phyloP scores from a whole-genome alignment of 2,329 filamentous ascomycete genomes.

The Botrytis cinerea region DNA sequence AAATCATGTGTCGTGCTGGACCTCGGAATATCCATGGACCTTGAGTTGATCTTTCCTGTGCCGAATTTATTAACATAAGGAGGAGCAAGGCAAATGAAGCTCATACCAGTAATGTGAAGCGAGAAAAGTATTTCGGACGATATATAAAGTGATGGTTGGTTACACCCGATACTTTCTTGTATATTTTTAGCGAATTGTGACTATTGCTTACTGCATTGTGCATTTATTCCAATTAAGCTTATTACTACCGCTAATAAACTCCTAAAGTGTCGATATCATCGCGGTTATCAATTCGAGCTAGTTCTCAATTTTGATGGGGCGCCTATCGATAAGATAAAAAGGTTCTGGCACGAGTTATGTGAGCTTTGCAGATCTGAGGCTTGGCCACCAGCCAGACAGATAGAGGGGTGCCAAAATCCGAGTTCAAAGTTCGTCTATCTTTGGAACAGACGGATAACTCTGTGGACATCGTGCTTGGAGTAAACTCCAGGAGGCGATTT shows the following conservation, averaged over 20 bases:
- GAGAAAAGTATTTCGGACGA: neutral
- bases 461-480: neutral
- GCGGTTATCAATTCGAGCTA: neutral
- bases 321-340: neutral
- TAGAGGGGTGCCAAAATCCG: neutral
- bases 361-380: neutral
- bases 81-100: neutral
- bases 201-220: slow-evolving; percentile 5
- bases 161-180: neutral
- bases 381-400: neutral
- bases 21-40: too few relatives aligned
- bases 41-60: neutral
- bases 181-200: neutral
- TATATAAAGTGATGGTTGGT: neutral
- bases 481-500: neutral
- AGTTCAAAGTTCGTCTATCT: neutral
- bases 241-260: neutral
- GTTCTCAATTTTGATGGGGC: neutral
- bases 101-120: neutral
- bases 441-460: neutral
- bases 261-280: neutral
- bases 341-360: neutral
- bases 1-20: neutral
- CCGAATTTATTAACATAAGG: neutral
- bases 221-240: slow-evolving; percentile 11